Evolutionary conservation across 805 yeast genomes (phyloP), one percentile per base, ranked within the genome.

Genomic region (Metschnikowia similis): DNA sequence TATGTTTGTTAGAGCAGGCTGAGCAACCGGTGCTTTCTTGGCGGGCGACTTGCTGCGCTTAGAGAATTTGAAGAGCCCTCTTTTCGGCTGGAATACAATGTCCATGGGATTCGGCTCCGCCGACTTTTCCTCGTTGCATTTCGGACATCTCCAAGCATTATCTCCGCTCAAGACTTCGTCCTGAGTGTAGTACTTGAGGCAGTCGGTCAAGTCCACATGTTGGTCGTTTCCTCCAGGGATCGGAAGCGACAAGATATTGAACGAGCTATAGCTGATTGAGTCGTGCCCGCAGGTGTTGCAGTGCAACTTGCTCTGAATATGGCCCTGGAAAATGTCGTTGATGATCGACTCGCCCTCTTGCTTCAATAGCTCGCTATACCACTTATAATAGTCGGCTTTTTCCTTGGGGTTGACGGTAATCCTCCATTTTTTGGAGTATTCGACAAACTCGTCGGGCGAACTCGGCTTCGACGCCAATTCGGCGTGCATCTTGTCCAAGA

Each of bases 91-190:
- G 54, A 73, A 73, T 9, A 73, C 77, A 52, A 58, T 59, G 57
- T 48, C 53, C 63, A 57, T 49, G 30, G 53, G 56, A 38, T 35
- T 50, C 42, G 50, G 51, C 32, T 45, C 51, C 11, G 39, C 50
- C 11, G 48, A 41, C 39, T 43, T 43, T 17, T 35, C 46, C 51
- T 76, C 67, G 47, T 65, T 66, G 68, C 95, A 87, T 48, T 81
- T 79, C 7, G 94, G 91, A 70, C 95, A 87, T 55, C 84, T 80
- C 95, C 95, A 87, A 0, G 94, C 88, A 66, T 87, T 86, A 6
- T 84, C 91, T 27, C 89, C 85, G n/a, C 74, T 70, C 46, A 87
- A 66, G 3, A 82, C 72, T 63, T 87, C 95, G 51, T 82, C 83
- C 47, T 75, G 71, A 0, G 87, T 80, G 60, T 80, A 85, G 60